Percentiles rank a stretch among this genome's conserved stretches.
Evolutionary conservation across 371 early-diverging fungal genomes (phyloP).

Genomic region (Zopfochytrium polystomum): DNA sequence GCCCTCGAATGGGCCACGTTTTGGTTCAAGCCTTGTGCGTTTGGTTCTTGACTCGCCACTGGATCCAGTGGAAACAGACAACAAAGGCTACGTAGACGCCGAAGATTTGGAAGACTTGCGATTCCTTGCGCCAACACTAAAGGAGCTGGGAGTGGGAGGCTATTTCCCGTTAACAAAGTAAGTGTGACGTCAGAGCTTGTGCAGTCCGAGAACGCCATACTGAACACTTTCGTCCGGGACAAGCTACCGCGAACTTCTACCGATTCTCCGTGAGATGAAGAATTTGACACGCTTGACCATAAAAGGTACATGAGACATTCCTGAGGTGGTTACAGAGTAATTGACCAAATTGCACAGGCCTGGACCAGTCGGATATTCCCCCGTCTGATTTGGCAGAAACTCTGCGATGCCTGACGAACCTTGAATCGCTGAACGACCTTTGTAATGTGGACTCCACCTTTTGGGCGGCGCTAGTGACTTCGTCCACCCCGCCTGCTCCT

Average conservation of each 20-base stretch:
- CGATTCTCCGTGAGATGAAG: neutral
- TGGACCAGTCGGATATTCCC: neutral
- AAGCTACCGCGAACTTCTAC: neutral
- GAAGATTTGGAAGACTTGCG: neutral
- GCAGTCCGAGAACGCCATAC: no score
- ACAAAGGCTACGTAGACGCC: neutral
- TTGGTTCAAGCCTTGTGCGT: neutral
- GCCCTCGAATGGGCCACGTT: neutral
- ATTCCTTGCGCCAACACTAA: neutral
- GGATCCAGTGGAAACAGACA: neutral
- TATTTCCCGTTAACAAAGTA: neutral
- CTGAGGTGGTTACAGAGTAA: neutral
- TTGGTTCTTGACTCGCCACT: slow-evolving; percentile 1
- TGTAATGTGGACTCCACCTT: neutral
- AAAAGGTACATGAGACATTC: neutral
- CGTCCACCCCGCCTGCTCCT: neutral
- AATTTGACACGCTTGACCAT: neutral
- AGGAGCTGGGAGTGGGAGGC: neutral
- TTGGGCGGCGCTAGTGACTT: neutral
- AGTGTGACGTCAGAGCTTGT: no score
- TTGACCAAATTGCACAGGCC: no score
- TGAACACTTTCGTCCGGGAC: no score
- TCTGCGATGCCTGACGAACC: neutral
- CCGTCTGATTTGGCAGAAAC: neutral
- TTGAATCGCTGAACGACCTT: neutral